Evolutionary conservation across 2,329 filamentous ascomycete genomes (phyloP).

Genomic region (Sclerotinia nivalis): DNA sequence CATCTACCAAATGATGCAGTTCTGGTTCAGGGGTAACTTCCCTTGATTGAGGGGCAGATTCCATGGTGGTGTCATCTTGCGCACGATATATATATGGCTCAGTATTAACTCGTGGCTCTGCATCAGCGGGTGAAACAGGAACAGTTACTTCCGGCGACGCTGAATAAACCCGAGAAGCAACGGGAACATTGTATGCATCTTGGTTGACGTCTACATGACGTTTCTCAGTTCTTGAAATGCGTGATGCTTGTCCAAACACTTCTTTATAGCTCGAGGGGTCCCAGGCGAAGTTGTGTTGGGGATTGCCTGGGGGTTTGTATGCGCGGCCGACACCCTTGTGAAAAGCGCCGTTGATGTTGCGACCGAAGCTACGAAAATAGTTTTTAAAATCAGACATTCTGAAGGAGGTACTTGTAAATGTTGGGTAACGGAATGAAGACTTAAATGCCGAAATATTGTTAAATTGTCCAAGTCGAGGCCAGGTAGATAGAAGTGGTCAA

Average conservation of each 20-base stretch:
- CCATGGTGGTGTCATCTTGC: not conserved
- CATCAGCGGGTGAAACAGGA: not conserved
- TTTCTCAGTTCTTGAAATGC: not conserved
- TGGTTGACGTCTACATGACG: not conserved
- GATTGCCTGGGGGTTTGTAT: not conserved
- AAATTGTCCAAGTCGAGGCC: not conserved
- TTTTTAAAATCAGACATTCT: not conserved
- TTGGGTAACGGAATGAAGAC: not conserved
- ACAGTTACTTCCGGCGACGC: not conserved
- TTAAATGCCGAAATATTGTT: not conserved
- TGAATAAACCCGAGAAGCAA: not conserved
- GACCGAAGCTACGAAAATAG: not conserved
- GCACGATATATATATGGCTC: not conserved
- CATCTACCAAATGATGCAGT: not conserved
- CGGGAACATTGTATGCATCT: not conserved
- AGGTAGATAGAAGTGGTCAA: conserved; percentile 5
- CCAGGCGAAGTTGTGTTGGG: too few relatives aligned
- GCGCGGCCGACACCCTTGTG: not conserved
- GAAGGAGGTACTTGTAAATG: not conserved
- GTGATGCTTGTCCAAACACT: not conserved
- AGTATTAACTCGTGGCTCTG: not conserved
- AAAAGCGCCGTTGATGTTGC: not conserved
- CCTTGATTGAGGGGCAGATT: not conserved
- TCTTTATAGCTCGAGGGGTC: not conserved
- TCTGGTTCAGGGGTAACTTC: not conserved